A percentile compares a stretch with the other conserved stretches of the same genome.
Evolutionary conservation across 2,329 filamentous ascomycete species (phyloP).

Genomic region (Sporothrix pallida): DNA sequence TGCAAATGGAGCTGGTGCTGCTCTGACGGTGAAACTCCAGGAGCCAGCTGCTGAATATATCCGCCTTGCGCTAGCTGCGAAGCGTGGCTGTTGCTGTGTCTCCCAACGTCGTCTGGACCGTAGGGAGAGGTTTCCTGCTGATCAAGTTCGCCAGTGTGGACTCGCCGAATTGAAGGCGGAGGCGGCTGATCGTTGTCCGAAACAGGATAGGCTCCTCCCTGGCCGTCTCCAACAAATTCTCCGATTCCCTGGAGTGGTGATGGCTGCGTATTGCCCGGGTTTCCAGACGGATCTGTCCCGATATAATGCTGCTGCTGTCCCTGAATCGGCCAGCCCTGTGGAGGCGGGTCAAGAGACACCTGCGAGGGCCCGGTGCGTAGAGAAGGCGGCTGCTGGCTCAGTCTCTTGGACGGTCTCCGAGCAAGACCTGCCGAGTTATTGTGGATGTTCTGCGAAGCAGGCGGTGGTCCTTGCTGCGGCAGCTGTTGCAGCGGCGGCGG

Average conservation of each 20-base stretch:
- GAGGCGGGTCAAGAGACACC: conserved; percentile 46
- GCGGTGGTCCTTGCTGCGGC: conserved; percentile 33
- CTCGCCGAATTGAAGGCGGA: conserved; percentile 53
- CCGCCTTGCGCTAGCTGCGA: conserved; percentile 23
- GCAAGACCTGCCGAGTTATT: conserved; percentile 57
- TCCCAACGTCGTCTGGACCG: conserved; percentile 50
- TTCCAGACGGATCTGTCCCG: conserved; percentile 18
- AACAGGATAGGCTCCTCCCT: conserved; percentile 43
- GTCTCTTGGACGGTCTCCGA: conserved; percentile 63
- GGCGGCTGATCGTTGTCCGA: conserved; percentile 48
- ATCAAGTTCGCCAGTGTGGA: conserved; percentile 46
- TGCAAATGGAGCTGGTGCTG: conserved; percentile 45
- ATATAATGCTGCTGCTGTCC: conserved; percentile 30
- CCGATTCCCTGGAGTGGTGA: conserved; percentile 55
- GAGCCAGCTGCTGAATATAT: conserved; percentile 43
- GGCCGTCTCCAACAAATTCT: conserved; percentile 41
- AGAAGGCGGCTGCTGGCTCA: conserved; percentile 55
- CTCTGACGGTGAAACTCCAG: conserved; percentile 46
- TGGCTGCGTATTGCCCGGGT: conserved; percentile 43
- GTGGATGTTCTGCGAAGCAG: conserved; percentile 48
- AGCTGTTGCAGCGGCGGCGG: conserved; percentile 26
- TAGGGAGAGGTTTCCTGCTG: conserved; percentile 54
- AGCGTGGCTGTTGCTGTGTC: conserved; percentile 48
- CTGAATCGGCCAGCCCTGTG: conserved; percentile 45
- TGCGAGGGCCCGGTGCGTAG: conserved; percentile 52